phyloP scores from a whole-genome alignment of 257 asterid genomes.

The Buddleja alternifolia region DNA sequence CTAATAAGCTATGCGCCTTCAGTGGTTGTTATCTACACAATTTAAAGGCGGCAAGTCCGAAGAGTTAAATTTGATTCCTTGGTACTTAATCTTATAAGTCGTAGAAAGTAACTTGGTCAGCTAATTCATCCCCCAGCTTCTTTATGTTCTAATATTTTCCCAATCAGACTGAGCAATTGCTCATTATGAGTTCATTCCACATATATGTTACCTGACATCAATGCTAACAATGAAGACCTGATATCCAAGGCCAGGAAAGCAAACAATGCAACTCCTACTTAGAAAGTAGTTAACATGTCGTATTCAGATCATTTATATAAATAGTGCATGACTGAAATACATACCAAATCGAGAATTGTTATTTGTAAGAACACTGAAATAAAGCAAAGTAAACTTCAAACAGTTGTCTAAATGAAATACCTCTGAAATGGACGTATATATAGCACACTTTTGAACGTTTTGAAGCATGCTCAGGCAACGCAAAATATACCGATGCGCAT shows the following conservation, averaged over 20 bases:
- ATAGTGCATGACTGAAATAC: not conserved
- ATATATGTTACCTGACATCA: not conserved
- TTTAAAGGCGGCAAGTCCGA: no score
- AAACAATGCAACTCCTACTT: conserved; percentile 1
- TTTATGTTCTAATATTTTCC: no score
- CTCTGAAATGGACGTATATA: conserved; percentile 92
- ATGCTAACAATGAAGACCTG: not conserved
- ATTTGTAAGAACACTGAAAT: not conserved
- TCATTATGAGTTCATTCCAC: not conserved
- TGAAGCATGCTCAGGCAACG: conserved; percentile 79
- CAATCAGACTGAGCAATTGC: not conserved
- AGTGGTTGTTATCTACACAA: no score
- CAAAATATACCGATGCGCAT: conserved; percentile 85
- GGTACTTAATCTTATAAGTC: no score
- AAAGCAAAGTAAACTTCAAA: conserved; percentile 12
- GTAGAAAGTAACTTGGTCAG: no score
- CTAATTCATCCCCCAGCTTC: no score
- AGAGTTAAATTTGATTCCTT: no score
- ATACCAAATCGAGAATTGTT: not conserved
- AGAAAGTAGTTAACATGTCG: not conserved
- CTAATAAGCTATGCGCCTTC: no score
- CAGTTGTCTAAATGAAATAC: conserved; percentile 38
- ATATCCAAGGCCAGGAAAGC: conserved; percentile 13
- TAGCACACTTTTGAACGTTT: conserved; percentile 52
- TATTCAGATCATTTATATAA: not conserved